Conservation (phyloP, 2,329 filamentous ascomycete genomes). For the Trichoderma gracile region DNA sequence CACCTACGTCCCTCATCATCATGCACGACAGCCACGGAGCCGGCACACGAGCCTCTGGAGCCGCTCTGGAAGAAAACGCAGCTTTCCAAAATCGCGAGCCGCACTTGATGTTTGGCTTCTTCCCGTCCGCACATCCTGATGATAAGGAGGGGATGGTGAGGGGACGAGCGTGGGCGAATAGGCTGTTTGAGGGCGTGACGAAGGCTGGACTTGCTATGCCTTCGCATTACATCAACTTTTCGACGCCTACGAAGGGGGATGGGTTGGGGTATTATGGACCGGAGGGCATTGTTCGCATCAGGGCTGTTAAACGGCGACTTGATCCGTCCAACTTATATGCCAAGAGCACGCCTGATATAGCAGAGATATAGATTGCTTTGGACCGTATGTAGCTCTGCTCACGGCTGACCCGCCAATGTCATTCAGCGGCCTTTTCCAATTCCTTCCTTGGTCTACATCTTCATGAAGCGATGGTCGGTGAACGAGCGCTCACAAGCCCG, state of each 20-base stretch:
- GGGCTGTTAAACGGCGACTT: not conserved
- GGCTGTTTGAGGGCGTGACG: not conserved
- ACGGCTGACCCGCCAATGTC: too few species aligned
- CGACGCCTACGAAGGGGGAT: not conserved
- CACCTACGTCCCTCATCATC: not conserved
- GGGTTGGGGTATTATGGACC: constrained; percentile 3
- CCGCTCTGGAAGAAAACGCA: not conserved
- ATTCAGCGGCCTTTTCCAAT: too few species aligned
- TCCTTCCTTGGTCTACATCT: too few species aligned
- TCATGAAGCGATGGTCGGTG: too few species aligned
- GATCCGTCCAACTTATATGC: constrained; percentile 3
- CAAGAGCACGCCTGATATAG: constrained; percentile 10
- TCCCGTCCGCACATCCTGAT: constrained; percentile 3
- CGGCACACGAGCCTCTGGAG: not conserved
- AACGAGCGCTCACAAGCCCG: too few species aligned
- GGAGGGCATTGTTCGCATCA: not conserved
- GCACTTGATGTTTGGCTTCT: constrained; percentile 9
- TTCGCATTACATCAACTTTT: constrained; percentile 3
- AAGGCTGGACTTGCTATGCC: constrained; percentile 5
- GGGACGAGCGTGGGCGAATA: not conserved
- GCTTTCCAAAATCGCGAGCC: constrained; percentile 14
- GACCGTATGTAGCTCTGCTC: too few species aligned
- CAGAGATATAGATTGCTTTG: not conserved
- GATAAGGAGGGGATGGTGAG: not conserved
- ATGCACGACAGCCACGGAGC: constrained; percentile 14